These are phyloP conservation scores for Malbranchea zuffiana DNA, from an alignment of 2,329 filamentous ascomycete genomes.

Conservation along the genomic window DNA sequence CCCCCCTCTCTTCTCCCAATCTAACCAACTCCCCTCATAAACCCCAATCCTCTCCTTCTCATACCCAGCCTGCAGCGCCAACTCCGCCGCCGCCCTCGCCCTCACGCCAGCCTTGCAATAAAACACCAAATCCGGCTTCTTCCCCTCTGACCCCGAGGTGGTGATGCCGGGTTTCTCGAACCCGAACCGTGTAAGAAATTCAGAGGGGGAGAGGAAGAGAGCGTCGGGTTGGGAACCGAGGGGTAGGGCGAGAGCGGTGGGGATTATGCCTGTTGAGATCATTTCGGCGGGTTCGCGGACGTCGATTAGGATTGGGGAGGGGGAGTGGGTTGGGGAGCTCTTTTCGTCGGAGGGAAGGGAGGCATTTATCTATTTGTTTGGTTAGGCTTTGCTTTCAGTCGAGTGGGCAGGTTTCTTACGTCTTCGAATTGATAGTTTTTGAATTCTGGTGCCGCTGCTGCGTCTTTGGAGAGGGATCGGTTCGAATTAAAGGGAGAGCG, in stretches of 20 bases:
- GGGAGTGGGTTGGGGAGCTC: slow-evolving; percentile 17
- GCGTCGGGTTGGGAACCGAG: slow-evolving; percentile 66
- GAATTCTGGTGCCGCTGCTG: slow-evolving; percentile 3
- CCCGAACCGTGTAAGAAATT: slow-evolving; percentile 75
- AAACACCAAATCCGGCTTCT: slow-evolving; percentile 53
- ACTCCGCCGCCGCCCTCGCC: slow-evolving; percentile 60
- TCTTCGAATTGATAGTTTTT: slow-evolving; percentile 16
- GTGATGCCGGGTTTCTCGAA: slow-evolving; percentile 56
- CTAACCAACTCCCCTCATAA: slow-evolving; percentile 48
- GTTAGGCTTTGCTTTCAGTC: neutral
- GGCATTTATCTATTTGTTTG: slow-evolving; percentile 25
- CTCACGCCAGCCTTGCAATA: slow-evolving; percentile 91
- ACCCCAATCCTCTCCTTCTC: slow-evolving; percentile 47
- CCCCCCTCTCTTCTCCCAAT: slow-evolving; percentile 69
- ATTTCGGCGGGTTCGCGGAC: slow-evolving; percentile 41
- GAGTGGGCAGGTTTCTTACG: slow-evolving; percentile 8
- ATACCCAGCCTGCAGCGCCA: slow-evolving; percentile 72
- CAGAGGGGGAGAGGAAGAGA: slow-evolving; percentile 61
- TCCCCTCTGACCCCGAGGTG: slow-evolving; percentile 15
- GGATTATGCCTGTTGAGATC: slow-evolving; percentile 50
- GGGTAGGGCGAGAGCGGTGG: slow-evolving; percentile 71
- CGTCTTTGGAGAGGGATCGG: no score
- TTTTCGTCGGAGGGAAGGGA: slow-evolving; percentile 23
- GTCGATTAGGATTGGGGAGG: slow-evolving; percentile 31
- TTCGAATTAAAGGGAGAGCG: no score